phyloP scores from a whole-genome alignment of 768 basidiomycete species.

The Fomitopsis pulvina region DNA sequence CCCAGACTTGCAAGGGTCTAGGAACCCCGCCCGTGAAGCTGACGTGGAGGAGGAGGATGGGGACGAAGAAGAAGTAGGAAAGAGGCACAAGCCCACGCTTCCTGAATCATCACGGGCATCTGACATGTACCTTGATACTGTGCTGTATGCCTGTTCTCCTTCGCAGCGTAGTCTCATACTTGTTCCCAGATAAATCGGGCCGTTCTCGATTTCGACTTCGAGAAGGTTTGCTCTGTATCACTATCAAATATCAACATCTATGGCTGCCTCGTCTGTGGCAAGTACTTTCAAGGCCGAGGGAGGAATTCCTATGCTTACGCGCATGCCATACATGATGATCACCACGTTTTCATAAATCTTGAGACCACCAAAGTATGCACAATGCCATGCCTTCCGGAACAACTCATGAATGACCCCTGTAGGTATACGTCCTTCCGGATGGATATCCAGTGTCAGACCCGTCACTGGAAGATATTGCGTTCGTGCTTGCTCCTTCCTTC shows the following conservation, averaged over 20 bases:
- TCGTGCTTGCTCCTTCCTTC: slow-evolving; percentile 87
- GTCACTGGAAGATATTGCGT: slow-evolving; percentile 90
- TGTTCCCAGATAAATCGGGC: slow-evolving; percentile 74
- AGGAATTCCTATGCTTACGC: slow-evolving; percentile 92
- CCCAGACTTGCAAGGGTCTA: too few relatives aligned
- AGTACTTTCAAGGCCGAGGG: slow-evolving; percentile 97
- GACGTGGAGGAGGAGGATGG: slow-evolving; percentile 23
- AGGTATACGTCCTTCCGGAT: slow-evolving; percentile 98
- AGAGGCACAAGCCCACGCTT: slow-evolving; percentile 15
- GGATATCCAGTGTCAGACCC: slow-evolving; percentile 96
- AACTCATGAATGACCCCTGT: slow-evolving; percentile 5
- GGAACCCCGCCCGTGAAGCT: slow-evolving; percentile 1
- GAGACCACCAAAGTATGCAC: slow-evolving; percentile 78
- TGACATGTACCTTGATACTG: slow-evolving; percentile 93
- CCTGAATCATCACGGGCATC: slow-evolving; percentile 41
- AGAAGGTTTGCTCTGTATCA: slow-evolving; percentile 97
- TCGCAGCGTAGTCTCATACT: neutral
- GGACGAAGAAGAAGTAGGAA: neutral
- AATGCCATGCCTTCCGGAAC: slow-evolving; percentile 12
- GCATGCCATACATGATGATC: slow-evolving; percentile 96
- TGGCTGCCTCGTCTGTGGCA: slow-evolving; percentile 95
- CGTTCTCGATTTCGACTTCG: slow-evolving; percentile 96
- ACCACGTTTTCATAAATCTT: slow-evolving; percentile 97
- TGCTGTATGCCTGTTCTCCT: slow-evolving; percentile 28
- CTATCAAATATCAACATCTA: slow-evolving; percentile 96